phyloP scores from a whole-genome alignment of 768 basidiomycete genomes.

The Lyophyllum decastes region DNA sequence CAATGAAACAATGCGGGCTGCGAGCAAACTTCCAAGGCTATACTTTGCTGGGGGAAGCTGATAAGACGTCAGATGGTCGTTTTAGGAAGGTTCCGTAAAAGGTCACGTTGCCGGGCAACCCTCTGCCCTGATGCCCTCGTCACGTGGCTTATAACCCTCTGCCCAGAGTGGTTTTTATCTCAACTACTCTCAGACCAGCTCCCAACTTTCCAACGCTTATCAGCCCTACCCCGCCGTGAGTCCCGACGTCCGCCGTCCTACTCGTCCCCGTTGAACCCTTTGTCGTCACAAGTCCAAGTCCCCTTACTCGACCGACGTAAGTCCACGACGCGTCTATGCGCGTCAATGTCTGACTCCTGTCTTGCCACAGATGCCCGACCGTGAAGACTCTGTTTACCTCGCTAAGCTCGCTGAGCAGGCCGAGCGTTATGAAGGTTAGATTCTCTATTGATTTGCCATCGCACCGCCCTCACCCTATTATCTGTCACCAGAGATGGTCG shows the following conservation, averaged over 20 bases:
- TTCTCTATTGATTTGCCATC: slow-evolving; percentile 1
- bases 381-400: slow-evolving; percentile 98
- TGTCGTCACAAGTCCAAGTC: slow-evolving; percentile 18
- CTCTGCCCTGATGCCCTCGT: slow-evolving; percentile 42
- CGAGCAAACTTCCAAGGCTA: slow-evolving; percentile 3
- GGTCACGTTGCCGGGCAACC: slow-evolving; percentile 37
- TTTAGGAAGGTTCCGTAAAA: slow-evolving; percentile 22
- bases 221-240: slow-evolving; percentile 44
- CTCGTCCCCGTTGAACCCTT: slow-evolving; percentile 9
- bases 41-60: not conserved
- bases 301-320: slow-evolving; percentile 41
- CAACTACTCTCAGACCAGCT: slow-evolving; percentile 47
- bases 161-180: slow-evolving; percentile 72
- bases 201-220: slow-evolving; percentile 43
- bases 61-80: slow-evolving; percentile 1
- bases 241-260: slow-evolving; percentile 36
- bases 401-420: slow-evolving; percentile 99
- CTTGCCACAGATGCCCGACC: slow-evolving; percentile 68
- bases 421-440: slow-evolving; percentile 93
- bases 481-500: slow-evolving; percentile 80
- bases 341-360: slow-evolving; percentile 24
- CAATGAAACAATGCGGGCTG: not conserved
- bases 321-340: slow-evolving; percentile 37
- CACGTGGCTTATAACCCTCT: slow-evolving; percentile 61
- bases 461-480: slow-evolving; percentile 11